Base-by-base conservation (phyloP, 2,329 filamentous ascomycete species). In the Hymenotorrendiella dingleyae region DNA sequence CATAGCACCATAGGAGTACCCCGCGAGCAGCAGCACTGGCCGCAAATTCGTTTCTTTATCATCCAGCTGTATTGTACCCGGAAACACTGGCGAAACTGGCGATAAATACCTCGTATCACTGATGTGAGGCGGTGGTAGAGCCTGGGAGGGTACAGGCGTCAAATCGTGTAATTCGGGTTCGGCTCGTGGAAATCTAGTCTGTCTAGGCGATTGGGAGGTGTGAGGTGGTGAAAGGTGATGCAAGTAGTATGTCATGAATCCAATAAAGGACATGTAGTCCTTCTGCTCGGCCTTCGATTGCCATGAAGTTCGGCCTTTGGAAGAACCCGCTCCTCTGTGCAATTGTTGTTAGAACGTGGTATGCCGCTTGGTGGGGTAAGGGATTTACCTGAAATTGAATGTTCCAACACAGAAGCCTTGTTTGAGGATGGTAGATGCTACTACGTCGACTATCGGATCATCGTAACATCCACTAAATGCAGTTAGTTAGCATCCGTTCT, bases 1-100 rank as follows among this genome's bases (percentile, higher is more conserved):
- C 58, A 95, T 75, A 4, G 88, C 86, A 32, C 93, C 93, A 62
- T 96, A 96, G 0, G 89, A 95, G 62, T 96, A 96, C 10, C 90
- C 90, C 2, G 76, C 83, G 6, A 93, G 69, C 4, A 95, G 56
- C 3, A 81, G 58, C 36, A 70, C 2, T 63, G 54, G 44, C 17
- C 48, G 41, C 26, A 16, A 14, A 11, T 50, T 26, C 2, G 17
- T 2, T 10, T 23, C 16, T 16, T 43, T 28, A n/a, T 14, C 12
- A 14, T 46, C 40, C 11, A 20, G 23, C 9, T 19, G 34, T 2
- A 39, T 8, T 12, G 27, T 34, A 17, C 22, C 43, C 27, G 41
- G 20, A 24, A 22, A 6, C 2, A 26, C 8, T 11, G 11, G 39
- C n/a, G 39, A 32, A 10, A 14, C 34, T 6, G 29, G 27, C 5